Conservation (phyloP, 2,329 filamentous ascomycete genomes). For the Talaromyces sp. region DNA sequence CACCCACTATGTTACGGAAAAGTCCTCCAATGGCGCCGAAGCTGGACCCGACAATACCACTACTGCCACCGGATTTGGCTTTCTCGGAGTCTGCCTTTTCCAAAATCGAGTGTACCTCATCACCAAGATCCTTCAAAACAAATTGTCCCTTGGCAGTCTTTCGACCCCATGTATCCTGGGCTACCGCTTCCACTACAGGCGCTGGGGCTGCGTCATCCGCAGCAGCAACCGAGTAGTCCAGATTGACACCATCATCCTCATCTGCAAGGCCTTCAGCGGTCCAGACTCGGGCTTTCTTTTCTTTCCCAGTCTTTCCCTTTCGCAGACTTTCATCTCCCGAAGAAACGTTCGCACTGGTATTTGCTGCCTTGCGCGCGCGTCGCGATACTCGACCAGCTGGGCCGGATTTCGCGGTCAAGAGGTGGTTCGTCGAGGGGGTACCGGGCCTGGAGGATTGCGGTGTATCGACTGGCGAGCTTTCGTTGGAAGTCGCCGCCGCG, state of each 20-base stretch:
- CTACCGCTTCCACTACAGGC: constrained; percentile 67
- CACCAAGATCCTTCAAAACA: constrained; percentile 85
- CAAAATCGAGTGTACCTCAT: constrained; percentile 88
- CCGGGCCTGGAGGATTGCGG: constrained; percentile 75
- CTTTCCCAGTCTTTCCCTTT: constrained; percentile 53
- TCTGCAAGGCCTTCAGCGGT: constrained; percentile 83
- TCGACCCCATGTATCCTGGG: constrained; percentile 78
- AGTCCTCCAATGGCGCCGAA: constrained; percentile 80
- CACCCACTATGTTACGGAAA: constrained; percentile 91
- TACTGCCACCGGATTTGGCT: constrained; percentile 45
- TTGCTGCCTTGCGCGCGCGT: constrained; percentile 68
- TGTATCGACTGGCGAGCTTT: constrained; percentile 66
- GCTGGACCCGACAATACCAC: constrained; percentile 72
- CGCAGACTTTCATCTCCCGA: constrained; percentile 78
- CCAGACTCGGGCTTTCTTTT: constrained; percentile 89
- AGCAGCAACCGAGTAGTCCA: constrained; percentile 81
- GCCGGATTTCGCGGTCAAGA: constrained; percentile 70
- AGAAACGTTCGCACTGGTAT: constrained; percentile 51
- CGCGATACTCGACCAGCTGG: constrained; percentile 75
- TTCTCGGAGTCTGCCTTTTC: constrained; percentile 70
- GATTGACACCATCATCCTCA: constrained; percentile 72
- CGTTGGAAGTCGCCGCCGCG: constrained; percentile 53
- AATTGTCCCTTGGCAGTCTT: constrained; percentile 87
- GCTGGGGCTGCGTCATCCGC: constrained; percentile 54
- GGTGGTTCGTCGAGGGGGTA: constrained; percentile 65